Conservation (phyloP, 2,329 filamentous ascomycete genomes). For the Fusarium albosuccineum region DNA sequence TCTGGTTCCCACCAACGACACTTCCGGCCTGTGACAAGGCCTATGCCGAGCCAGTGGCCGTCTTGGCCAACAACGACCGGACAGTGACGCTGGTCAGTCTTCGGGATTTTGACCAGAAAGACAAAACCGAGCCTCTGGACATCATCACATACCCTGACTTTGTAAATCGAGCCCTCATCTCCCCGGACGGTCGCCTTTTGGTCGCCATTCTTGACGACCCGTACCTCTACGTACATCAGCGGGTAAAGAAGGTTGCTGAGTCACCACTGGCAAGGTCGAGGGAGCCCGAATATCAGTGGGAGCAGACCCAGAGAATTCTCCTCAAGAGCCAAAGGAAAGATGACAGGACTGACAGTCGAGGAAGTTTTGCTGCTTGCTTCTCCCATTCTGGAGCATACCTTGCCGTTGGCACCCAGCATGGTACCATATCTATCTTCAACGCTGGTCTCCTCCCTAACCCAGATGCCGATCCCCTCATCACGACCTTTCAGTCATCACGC, state of each 20-base stretch:
- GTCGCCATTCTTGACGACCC: constrained; percentile 90
- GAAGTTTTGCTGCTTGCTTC: constrained; percentile 85
- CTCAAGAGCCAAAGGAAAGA: constrained; percentile 69
- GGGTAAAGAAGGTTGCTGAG: constrained; percentile 56
- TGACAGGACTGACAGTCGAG: constrained; percentile 68
- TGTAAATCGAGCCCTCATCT: constrained; percentile 95
- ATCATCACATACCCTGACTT: constrained; percentile 82
- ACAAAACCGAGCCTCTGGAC: constrained; percentile 70
- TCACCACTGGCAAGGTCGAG: constrained; percentile 37
- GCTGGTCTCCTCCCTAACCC: constrained; percentile 61
- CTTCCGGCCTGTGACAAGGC: constrained; percentile 49
- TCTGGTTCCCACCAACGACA: constrained; percentile 67
- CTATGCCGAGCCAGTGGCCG: constrained; percentile 70
- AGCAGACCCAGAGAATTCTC: constrained; percentile 63
- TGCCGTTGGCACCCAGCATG: constrained; percentile 84
- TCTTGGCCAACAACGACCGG: constrained; percentile 91
- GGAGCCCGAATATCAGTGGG: constrained; percentile 63
- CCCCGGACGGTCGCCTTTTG: constrained; percentile 84
- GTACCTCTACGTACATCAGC: constrained; percentile 84
- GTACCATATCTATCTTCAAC: constrained; percentile 82
- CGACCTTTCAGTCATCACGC: constrained; percentile 82
- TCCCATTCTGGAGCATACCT: constrained; percentile 78
- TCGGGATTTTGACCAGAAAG: constrained; percentile 64
- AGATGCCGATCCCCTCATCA: constrained; percentile 73
- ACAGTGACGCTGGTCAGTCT: constrained; percentile 88